phyloP scores from a whole-genome alignment of 805 yeast genomes.

The Sungouiella thailandica region DNA sequence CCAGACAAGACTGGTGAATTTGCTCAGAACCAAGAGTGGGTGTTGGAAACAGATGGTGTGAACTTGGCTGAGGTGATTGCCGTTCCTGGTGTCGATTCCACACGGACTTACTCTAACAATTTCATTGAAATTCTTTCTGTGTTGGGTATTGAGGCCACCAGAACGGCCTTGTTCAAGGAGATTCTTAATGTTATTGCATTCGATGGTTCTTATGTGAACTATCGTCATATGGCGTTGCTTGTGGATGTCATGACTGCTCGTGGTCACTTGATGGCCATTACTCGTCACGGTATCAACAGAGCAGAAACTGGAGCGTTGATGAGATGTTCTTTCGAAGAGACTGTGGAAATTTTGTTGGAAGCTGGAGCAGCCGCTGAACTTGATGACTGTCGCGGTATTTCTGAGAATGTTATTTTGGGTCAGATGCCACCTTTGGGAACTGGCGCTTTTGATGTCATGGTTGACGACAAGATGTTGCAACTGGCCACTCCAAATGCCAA shows the following conservation, averaged over 20 bases:
- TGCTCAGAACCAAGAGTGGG: slow-evolving; percentile 93
- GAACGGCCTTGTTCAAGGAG: slow-evolving; percentile 90
- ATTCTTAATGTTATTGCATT: slow-evolving; percentile 96
- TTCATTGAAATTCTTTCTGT: slow-evolving; percentile 94
- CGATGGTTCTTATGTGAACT: slow-evolving; percentile 98
- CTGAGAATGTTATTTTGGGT: slow-evolving; percentile 95
- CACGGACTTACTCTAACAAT: slow-evolving; percentile 90
- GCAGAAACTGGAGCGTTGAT: slow-evolving; percentile 98
- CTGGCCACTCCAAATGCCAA: slow-evolving; percentile 48
- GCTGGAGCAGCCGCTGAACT: slow-evolving; percentile 98
- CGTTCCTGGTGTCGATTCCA: slow-evolving; percentile 89
- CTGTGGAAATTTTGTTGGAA: slow-evolving; percentile 94
- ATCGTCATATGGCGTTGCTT: slow-evolving; percentile 94
- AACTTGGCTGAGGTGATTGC: slow-evolving; percentile 92
- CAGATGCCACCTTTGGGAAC: slow-evolving; percentile 99
- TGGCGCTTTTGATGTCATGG: slow-evolving; percentile 93
- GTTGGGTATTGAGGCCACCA: slow-evolving; percentile 96
- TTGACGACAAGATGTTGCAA: slow-evolving; percentile 83
- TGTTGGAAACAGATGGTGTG: slow-evolving; percentile 97
- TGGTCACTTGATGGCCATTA: slow-evolving; percentile 97
- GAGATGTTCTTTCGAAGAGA: slow-evolving; percentile 99
- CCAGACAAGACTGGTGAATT: slow-evolving; percentile 84
- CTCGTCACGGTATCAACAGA: slow-evolving; percentile 99
- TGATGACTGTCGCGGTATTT: slow-evolving; percentile 98
- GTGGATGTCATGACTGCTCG: slow-evolving; percentile 98